Evolutionary conservation across 768 basidiomycete genomes (phyloP).

Genomic region (Lactifluus hygrophoroides): DNA sequence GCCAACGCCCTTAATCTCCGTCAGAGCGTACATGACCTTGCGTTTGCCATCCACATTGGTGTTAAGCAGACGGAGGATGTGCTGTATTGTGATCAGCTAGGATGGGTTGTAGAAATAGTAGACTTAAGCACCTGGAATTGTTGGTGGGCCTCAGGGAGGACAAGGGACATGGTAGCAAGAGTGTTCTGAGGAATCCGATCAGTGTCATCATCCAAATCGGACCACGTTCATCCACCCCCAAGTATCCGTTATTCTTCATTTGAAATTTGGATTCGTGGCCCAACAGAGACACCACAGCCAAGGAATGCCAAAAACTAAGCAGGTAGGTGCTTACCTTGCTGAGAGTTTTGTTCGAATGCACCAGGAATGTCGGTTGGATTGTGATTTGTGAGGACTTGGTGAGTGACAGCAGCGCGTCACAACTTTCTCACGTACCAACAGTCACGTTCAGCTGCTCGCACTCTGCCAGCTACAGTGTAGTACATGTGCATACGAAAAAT

Average conservation of each 20-base stretch:
- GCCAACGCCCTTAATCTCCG: conserved; percentile 99
- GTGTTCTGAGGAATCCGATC: background rate
- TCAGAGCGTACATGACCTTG: conserved; percentile 99
- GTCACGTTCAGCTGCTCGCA: too few species aligned
- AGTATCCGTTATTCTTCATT: background rate
- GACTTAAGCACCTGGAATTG: conserved; percentile 74
- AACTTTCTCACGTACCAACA: conserved; percentile 7
- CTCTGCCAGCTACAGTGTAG: too few species aligned
- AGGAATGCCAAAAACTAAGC: background rate
- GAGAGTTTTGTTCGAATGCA: background rate
- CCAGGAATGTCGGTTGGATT: background rate
- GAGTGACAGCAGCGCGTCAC: conserved; percentile 6
- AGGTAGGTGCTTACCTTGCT: conserved; percentile 9
- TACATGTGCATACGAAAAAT: too few species aligned
- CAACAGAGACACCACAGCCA: background rate
- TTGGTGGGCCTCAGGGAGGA: conserved; percentile 89
- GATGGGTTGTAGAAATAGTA: background rate
- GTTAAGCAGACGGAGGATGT: conserved; percentile 98
- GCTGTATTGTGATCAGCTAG: conserved; percentile 39
- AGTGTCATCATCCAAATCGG: conserved; percentile 18
- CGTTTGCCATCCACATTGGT: conserved; percentile 99
- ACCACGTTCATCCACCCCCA: conserved; percentile 16
- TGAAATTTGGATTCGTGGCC: background rate
- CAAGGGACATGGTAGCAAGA: conserved; percentile 75
- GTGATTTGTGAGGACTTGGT: background rate